Conservation (phyloP, 2,329 filamentous ascomycete species). For the Pseudodiploospora longispora region DNA sequence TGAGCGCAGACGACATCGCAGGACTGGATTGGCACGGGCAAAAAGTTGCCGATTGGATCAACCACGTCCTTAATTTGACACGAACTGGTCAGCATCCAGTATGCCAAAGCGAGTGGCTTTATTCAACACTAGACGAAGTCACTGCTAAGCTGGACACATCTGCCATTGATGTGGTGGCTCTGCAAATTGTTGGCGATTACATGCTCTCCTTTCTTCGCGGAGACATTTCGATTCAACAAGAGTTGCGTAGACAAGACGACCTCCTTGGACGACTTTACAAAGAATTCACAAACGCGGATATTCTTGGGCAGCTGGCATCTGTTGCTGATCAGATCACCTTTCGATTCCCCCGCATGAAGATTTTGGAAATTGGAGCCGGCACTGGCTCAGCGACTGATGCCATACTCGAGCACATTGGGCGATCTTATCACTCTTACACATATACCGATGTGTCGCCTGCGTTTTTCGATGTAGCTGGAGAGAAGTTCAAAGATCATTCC, state of each 20-base stretch:
- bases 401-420: not conserved
- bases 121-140: not conserved
- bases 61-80: not conserved
- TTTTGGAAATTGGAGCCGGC: slow-evolving; percentile 35
- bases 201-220: not conserved
- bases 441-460: not conserved
- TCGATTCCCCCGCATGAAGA: slow-evolving; percentile 32
- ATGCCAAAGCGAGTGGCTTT: not conserved
- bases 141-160: not conserved
- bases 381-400: slow-evolving; percentile 15
- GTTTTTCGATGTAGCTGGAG: not conserved
- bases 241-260: not conserved
- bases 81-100: not conserved
- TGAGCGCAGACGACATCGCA: not conserved
- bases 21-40: not conserved
- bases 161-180: not conserved
- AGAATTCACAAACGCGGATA: not conserved
- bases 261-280: not conserved
- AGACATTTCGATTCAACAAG: not conserved
- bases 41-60: not conserved
- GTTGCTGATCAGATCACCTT: slow-evolving; percentile 23
- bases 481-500: not conserved
- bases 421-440: not conserved
- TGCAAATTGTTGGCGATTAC: not conserved
- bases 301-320: not conserved